These are phyloP conservation scores for Angomonas desouzai DNA, from an alignment of 208 protist species.

Conservation along the genomic window DNA sequence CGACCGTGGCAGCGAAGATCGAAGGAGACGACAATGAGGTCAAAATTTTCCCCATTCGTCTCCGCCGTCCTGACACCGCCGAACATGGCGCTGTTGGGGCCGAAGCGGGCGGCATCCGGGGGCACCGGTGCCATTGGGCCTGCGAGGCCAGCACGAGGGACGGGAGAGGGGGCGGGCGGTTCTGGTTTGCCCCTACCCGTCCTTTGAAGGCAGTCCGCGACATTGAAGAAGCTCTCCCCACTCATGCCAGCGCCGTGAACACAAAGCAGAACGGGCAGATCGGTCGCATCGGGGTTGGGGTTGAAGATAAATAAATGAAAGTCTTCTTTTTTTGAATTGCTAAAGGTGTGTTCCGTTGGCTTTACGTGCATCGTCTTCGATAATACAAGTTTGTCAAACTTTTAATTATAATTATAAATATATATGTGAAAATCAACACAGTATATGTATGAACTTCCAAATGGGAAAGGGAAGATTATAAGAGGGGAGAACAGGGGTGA, in stretches of 20 bases:
- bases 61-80: conserved; percentile 5
- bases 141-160: background rate
- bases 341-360: conserved; percentile 20
- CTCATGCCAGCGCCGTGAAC: conserved; percentile 90
- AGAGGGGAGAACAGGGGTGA: no score
- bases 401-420: no score
- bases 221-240: conserved; percentile 56
- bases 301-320: conserved; percentile 54
- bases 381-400: no score
- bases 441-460: no score
- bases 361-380: background rate
- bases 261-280: conserved; percentile 68
- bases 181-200: background rate
- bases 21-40: conserved; percentile 59
- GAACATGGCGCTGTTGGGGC: conserved; percentile 2
- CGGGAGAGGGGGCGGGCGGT: background rate
- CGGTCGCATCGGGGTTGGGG: conserved; percentile 14
- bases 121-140: background rate
- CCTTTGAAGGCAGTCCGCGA: conserved; percentile 38
- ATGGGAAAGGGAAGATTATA: no score
- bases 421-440: no score
- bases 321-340: conserved; percentile 32
- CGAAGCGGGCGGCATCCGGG: background rate
- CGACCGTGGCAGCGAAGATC: conserved; percentile 88
- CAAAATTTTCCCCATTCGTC: conserved; percentile 25